phyloP scores from a whole-genome alignment of 441 rosid genomes.

The Erysimum cheiri region DNA sequence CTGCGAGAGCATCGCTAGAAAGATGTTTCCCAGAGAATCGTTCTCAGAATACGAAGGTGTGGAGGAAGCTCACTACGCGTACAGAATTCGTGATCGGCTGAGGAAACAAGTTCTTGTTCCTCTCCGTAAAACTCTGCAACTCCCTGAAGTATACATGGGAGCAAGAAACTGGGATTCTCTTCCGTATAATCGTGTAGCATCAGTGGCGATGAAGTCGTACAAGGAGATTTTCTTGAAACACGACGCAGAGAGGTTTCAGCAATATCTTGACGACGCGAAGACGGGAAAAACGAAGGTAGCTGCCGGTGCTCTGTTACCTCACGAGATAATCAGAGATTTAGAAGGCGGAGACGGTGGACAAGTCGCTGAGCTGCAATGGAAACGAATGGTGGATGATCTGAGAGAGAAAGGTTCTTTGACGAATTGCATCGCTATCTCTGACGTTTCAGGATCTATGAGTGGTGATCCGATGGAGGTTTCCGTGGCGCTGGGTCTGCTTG shows the following conservation, averaged over 20 bases:
- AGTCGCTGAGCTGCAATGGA: slow-evolving; percentile 59
- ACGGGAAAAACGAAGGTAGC: slow-evolving; percentile 50
- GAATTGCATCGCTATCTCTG: slow-evolving; percentile 61
- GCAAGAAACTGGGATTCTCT: slow-evolving; percentile 49
- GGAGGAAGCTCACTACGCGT: slow-evolving; percentile 58
- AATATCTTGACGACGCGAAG: slow-evolving; percentile 44
- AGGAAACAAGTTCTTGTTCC: slow-evolving; percentile 60
- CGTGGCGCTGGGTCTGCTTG: slow-evolving; percentile 63
- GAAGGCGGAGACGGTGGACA: slow-evolving; percentile 43
- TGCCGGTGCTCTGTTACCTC: slow-evolving; percentile 57
- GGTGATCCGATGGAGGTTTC: slow-evolving; percentile 64
- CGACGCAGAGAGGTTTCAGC: slow-evolving; percentile 46
- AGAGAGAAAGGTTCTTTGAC: slow-evolving; percentile 49
- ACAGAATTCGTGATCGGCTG: slow-evolving; percentile 61
- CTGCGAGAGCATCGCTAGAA: slow-evolving; percentile 58
- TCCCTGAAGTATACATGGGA: slow-evolving; percentile 61
- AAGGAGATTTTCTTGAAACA: slow-evolving; percentile 51
- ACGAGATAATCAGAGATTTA: slow-evolving; percentile 50
- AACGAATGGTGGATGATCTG: slow-evolving; percentile 56
- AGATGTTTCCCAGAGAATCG: slow-evolving; percentile 49
- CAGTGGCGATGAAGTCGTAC: slow-evolving; percentile 58
- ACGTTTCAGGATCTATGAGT: slow-evolving; percentile 56
- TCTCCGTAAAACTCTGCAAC: slow-evolving; percentile 50
- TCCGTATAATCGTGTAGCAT: slow-evolving; percentile 57
- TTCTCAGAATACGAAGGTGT: slow-evolving; percentile 52